Percentiles rank a stretch among this genome's conserved stretches.
These are phyloP conservation scores for Gossypium armourianum DNA, from an alignment of 441 rosid genomes.

Conservation along the genomic window DNA sequence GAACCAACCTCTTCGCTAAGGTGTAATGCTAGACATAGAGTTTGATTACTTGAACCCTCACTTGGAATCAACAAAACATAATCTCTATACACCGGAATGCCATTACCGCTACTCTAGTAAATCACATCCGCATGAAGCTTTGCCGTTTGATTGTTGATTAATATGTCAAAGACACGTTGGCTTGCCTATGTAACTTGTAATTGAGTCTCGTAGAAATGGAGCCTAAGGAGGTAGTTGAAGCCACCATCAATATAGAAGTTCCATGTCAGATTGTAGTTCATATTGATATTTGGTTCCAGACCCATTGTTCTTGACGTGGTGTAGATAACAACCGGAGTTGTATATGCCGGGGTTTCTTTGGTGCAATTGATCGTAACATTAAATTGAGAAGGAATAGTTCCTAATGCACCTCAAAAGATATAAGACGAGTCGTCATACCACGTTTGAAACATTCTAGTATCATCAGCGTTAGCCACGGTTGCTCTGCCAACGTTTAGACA, in stretches of 20 bases:
- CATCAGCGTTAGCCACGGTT: background rate
- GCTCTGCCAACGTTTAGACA: background rate
- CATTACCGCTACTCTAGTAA: conserved; percentile 11
- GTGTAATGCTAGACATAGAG: conserved; percentile 11
- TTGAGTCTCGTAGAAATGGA: conserved; percentile 13
- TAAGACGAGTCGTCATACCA: background rate
- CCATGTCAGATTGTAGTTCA: background rate
- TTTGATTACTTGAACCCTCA: background rate
- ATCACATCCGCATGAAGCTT: background rate
- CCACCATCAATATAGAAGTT: conserved; percentile 5
- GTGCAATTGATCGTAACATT: background rate
- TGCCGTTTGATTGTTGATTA: conserved; percentile 18
- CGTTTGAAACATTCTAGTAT: conserved; percentile 9
- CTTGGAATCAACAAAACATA: conserved; percentile 8
- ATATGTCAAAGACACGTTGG: conserved; percentile 18
- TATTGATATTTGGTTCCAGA: background rate
- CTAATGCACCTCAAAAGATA: background rate
- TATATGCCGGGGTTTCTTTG: background rate
- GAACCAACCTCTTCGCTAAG: background rate
- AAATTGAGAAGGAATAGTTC: background rate
- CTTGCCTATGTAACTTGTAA: accelerated
- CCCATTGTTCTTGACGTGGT: conserved; percentile 13
- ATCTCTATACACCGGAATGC: conserved; percentile 22
- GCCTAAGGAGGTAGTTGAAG: conserved; percentile 15
- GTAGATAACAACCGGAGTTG: conserved; percentile 7